These are phyloP conservation scores for Suillus occidentalis DNA, from an alignment of 768 basidiomycete genomes.

Conservation along the genomic window DNA sequence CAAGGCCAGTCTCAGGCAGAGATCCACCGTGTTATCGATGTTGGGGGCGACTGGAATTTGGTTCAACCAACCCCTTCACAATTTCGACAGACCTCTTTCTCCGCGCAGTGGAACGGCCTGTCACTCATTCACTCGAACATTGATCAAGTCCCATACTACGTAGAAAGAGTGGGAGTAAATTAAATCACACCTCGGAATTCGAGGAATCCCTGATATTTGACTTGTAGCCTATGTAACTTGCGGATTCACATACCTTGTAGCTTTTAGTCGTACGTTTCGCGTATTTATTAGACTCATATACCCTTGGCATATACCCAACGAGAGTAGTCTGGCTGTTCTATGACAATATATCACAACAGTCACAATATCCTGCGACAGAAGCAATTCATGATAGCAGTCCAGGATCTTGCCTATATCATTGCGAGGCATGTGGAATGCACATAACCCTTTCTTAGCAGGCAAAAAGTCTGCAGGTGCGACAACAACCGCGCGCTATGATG, in stretches of 20 bases:
- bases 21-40: not conserved
- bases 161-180: not conserved
- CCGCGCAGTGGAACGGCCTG: not conserved
- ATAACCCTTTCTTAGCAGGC: not conserved
- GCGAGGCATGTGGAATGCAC: not conserved
- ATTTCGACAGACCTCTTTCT: not conserved
- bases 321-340: not conserved
- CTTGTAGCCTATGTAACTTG: not conserved
- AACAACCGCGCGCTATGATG: too few relatives aligned
- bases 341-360: not conserved
- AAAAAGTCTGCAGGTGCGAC: not conserved
- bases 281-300: not conserved
- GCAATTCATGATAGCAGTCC: too few relatives aligned
- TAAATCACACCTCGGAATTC: not conserved
- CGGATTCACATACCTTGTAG: not conserved
- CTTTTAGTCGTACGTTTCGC: not conserved
- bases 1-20: not conserved
- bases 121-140: not conserved
- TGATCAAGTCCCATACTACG: constrained; percentile 1
- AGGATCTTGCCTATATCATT: not conserved
- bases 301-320: not conserved
- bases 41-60: constrained; percentile 1
- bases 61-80: constrained; percentile 1
- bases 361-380: not conserved
- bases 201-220: not conserved